phyloP scores from a whole-genome alignment of 2,329 filamentous ascomycete genomes.

The Podosphaera fusca region DNA sequence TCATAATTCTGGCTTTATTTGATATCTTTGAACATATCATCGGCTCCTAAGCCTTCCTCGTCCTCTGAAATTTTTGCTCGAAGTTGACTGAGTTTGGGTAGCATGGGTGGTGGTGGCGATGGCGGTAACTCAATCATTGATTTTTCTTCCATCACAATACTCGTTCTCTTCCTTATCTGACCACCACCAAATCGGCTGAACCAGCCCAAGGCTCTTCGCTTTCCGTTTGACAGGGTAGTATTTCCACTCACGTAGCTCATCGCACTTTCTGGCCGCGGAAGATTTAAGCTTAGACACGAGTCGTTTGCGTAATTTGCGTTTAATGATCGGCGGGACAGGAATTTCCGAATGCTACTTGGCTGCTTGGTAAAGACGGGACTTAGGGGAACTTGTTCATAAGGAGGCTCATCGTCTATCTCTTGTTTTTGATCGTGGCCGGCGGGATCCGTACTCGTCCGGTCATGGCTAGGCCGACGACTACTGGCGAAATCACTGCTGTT shows the following conservation, averaged over 20 bases:
- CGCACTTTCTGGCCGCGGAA: conserved; percentile 13
- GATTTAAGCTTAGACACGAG: conserved; percentile 9
- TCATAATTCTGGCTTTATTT: conserved; percentile 8
- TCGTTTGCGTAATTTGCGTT: conserved; percentile 15
- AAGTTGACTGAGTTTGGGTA: conserved; percentile 16
- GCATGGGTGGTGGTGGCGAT: conserved; percentile 15
- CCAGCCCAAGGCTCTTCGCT: conserved; percentile 15
- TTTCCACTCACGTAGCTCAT: conserved; percentile 9
- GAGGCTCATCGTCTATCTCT: neutral
- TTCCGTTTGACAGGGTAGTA: conserved; percentile 6
- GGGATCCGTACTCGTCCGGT: conserved; percentile 3
- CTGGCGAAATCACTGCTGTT: too few relatives aligned
- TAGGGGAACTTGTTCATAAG: conserved; percentile 6
- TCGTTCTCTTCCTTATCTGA: conserved; percentile 7
- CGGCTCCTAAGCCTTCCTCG: conserved; percentile 14
- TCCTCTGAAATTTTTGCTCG: conserved; percentile 13
- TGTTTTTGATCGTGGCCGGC: conserved; percentile 1
- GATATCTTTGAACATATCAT: conserved; percentile 18
- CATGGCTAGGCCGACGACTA: neutral
- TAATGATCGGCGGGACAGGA: conserved; percentile 17
- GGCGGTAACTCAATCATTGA: conserved; percentile 3
- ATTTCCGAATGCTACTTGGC: conserved; percentile 18
- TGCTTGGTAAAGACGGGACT: conserved; percentile 13
- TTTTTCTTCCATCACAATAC: conserved; percentile 12
- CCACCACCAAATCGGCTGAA: conserved; percentile 7